Conservation (phyloP, 2,329 filamentous ascomycete genomes). For the Fusarium pseudonygamai region DNA sequence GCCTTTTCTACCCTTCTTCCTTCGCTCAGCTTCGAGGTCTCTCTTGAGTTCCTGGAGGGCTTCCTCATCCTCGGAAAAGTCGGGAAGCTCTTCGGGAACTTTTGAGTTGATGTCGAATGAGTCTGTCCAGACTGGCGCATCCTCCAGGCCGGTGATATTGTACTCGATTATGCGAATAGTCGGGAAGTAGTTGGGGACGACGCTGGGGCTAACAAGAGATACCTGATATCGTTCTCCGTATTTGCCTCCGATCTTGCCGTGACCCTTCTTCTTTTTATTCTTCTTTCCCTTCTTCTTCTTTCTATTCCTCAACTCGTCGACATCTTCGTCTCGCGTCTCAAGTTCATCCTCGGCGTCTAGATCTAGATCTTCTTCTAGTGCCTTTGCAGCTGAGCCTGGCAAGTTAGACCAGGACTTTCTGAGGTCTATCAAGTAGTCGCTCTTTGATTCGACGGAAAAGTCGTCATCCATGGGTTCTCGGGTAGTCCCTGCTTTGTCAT, state of each 20-base stretch:
- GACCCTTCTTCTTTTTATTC: slow-evolving; percentile 61
- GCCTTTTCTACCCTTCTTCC: slow-evolving; percentile 48
- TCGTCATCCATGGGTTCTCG: slow-evolving; percentile 55
- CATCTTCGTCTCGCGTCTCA: slow-evolving; percentile 30
- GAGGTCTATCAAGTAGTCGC: slow-evolving; percentile 80
- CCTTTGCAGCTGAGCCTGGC: slow-evolving; percentile 60
- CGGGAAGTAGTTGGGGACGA: slow-evolving; percentile 93
- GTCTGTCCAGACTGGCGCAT: slow-evolving; percentile 59
- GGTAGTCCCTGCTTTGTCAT: slow-evolving; percentile 36
- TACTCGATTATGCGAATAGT: slow-evolving; percentile 93
- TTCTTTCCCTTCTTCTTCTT: slow-evolving; percentile 54
- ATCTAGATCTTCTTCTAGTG: slow-evolving; percentile 25
- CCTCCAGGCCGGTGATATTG: slow-evolving; percentile 82
- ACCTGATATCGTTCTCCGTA: slow-evolving; percentile 88
- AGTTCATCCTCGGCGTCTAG: slow-evolving; percentile 28
- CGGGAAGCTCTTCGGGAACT: slow-evolving; percentile 4
- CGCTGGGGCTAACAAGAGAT: slow-evolving; percentile 82
- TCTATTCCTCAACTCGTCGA: slow-evolving; percentile 23
- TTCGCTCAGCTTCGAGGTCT: slow-evolving; percentile 43
- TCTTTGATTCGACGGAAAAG: slow-evolving; percentile 69
- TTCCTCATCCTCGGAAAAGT: slow-evolving; percentile 34
- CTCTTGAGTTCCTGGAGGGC: slow-evolving; percentile 44
- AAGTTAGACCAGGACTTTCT: slow-evolving; percentile 81
- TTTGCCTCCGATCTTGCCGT: slow-evolving; percentile 74
- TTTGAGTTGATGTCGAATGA: slow-evolving; percentile 29